Evolutionary conservation across 192 early-diverging fungal species (phyloP), one percentile per base, ranked within the genome.

Genomic region (Entophlyctis luteolus): DNA sequence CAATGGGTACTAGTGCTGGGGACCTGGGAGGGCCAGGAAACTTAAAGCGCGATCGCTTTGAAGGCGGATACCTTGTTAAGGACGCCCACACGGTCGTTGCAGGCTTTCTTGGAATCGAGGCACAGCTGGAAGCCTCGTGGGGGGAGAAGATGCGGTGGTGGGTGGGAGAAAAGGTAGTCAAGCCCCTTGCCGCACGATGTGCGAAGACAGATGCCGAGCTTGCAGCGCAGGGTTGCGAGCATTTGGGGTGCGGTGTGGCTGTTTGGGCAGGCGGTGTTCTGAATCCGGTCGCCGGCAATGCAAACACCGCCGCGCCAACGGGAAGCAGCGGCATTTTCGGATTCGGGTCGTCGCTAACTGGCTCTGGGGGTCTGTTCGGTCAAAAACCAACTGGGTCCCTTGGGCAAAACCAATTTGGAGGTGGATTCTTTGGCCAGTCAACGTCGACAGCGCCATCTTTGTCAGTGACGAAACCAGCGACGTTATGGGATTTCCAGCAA

Each of bases 41-140:
- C n/a, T n/a, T 18, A 28, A 57, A 57, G 33, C 55, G 46, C 14
- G 65, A 67, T 18, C 56, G 65, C 39, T 22, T 67, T 5, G 65
- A 67, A 32, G 65, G 65, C 23, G 65, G 53, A 14, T 67, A 57
- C 33, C 20, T 67, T 10, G 46, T 67, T 33, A 57, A 58, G 22
- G 65, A 33, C 12, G 53, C 65, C 23, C 35, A 34, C 2, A 29
- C 65, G 0, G 65, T 67, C 14, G 29, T 34, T 34, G 14, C 55
- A 8, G 25, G 18, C 16, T 36, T 34, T 14, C 18, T 14, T 8
- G 14, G 10, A 1, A 18, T 16, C 33, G 25, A 54, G 18, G 25
- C 14, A 2, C 1, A 36, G n/a, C 3, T 57, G 16, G 55, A 57
- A 36, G 29, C 29, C 8, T n/a, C n/a, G n/a, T 57, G 55, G 55